Conservation (phyloP, 352 stramenopile genomes). For the Phytophthora syringae region DNA sequence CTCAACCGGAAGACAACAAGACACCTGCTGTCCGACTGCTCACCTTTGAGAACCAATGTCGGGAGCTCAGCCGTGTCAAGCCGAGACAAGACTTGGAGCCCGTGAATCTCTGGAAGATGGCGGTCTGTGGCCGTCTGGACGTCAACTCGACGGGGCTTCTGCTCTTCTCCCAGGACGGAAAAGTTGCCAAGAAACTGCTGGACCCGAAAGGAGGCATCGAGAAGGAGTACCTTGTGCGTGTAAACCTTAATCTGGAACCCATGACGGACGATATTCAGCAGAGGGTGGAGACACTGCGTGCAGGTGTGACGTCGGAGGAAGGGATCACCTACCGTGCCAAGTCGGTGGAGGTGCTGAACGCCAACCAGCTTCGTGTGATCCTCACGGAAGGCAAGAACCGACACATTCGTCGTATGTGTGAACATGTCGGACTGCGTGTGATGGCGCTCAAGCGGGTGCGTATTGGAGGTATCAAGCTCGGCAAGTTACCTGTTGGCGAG, state of each 20-base stretch:
- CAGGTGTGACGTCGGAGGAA: constrained; percentile 62
- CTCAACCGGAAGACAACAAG: constrained; percentile 71
- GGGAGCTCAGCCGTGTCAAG: constrained; percentile 58
- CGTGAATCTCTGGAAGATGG: constrained; percentile 79
- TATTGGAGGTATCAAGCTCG: constrained; percentile 91
- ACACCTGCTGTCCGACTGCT: constrained; percentile 79
- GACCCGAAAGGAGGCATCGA: constrained; percentile 75
- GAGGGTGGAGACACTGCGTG: constrained; percentile 52
- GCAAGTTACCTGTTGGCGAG: constrained; percentile 67
- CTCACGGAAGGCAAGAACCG: constrained; percentile 96
- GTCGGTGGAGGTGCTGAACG: constrained; percentile 81
- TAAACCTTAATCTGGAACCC: constrained; percentile 63
- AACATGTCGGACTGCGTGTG: constrained; percentile 90
- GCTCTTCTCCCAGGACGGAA: constrained; percentile 84
- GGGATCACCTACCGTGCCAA: constrained; percentile 78
- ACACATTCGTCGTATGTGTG: constrained; percentile 97
- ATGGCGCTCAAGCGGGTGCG: constrained; percentile 91
- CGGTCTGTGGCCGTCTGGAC: constrained; percentile 80
- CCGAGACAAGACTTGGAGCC: constrained; percentile 54
- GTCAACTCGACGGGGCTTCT: constrained; percentile 86
- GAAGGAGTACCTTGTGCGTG: constrained; percentile 88
- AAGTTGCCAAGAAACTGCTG: constrained; percentile 77
- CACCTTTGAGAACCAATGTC: constrained; percentile 78
- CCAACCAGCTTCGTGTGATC: constrained; percentile 86
- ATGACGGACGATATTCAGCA: constrained; percentile 35